Evolutionary conservation across 805 yeast species (phyloP).

Genomic region (Myxozyma monticola): DNA sequence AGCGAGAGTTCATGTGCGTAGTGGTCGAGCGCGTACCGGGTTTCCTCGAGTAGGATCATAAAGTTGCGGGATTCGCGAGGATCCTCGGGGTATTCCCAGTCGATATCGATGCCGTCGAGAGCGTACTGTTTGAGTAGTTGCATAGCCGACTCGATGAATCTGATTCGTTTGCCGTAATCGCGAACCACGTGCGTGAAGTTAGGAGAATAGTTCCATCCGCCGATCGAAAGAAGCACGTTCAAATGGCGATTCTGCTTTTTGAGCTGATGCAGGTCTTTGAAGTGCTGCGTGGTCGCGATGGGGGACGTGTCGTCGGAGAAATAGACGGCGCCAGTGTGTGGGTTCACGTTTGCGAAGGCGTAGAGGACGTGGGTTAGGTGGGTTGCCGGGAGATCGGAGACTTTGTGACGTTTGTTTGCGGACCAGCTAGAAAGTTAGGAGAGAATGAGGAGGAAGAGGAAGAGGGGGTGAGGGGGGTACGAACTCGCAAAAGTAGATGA

Average conservation of each 20-base stretch:
- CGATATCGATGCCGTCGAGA: constrained; percentile 89
- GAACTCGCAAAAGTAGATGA: too few species aligned
- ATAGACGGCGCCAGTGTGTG: constrained; percentile 52
- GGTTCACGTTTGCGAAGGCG: constrained; percentile 68
- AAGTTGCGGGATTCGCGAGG: constrained; percentile 49
- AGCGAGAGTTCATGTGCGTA: constrained; percentile 38
- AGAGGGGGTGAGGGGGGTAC: too few species aligned
- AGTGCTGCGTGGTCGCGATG: constrained; percentile 45
- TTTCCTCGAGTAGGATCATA: constrained; percentile 44
- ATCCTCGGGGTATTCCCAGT: constrained; percentile 84
- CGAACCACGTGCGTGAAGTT: constrained; percentile 47
- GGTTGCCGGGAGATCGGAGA: constrained; percentile 59
- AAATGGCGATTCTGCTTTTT: constrained; percentile 47
- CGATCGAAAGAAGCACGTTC: constrained; percentile 70
- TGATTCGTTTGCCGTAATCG: constrained; percentile 40
- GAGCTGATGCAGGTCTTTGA: constrained; percentile 51
- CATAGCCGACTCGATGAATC: constrained; percentile 54
- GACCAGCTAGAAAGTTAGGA: constrained; percentile 72
- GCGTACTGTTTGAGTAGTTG: constrained; percentile 47
- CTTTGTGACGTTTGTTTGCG: constrained; percentile 59
- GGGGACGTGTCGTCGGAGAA: constrained; percentile 51
- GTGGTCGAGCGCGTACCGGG: constrained; percentile 45
- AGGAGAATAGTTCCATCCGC: constrained; percentile 68
- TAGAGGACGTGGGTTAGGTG: constrained; percentile 69
- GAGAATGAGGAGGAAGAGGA: too few species aligned